Evolutionary conservation across 305 asterid species (phyloP).

Genomic region (Fraxinus albicans): DNA sequence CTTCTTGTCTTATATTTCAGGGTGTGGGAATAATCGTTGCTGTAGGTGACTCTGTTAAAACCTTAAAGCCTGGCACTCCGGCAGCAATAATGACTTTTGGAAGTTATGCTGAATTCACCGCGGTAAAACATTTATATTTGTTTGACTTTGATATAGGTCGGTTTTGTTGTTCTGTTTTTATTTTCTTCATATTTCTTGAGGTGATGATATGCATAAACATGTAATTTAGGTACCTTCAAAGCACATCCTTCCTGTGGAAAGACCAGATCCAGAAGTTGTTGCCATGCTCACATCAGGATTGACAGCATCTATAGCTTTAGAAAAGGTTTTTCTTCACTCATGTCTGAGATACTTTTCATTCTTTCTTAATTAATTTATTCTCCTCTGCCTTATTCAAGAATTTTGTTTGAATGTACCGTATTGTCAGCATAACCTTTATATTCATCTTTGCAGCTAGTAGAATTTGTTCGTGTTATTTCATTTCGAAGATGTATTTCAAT

Average conservation of each 20-base stretch:
- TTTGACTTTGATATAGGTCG: constrained; percentile 8
- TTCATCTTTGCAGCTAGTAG: background rate
- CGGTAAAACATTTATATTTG: constrained; percentile 43
- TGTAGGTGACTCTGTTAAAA: constrained; percentile 75
- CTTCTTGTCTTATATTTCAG: constrained; percentile 39
- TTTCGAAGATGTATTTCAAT: background rate
- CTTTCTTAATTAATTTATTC: constrained; percentile 10
- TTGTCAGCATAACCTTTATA: background rate
- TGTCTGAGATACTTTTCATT: constrained; percentile 4
- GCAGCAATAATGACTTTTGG: constrained; percentile 97
- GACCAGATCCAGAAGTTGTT: constrained; percentile 96
- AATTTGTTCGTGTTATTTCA: constrained; percentile 5
- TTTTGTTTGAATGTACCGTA: background rate
- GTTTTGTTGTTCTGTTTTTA: background rate
- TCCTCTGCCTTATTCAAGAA: constrained; percentile 11
- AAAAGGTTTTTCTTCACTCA: constrained; percentile 58
- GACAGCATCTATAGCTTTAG: constrained; percentile 93
- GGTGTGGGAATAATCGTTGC: constrained; percentile 97
- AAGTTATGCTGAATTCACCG: constrained; percentile 79
- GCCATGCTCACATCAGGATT: constrained; percentile 99
- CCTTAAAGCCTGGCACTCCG: constrained; percentile 83
- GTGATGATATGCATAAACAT: constrained; percentile 13
- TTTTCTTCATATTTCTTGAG: constrained; percentile 12
- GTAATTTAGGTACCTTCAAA: constrained; percentile 64
- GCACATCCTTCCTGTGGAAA: constrained; percentile 90